Conservation (phyloP, 768 basidiomycete genomes). For the Lanmaoa pseudosensibilis region DNA sequence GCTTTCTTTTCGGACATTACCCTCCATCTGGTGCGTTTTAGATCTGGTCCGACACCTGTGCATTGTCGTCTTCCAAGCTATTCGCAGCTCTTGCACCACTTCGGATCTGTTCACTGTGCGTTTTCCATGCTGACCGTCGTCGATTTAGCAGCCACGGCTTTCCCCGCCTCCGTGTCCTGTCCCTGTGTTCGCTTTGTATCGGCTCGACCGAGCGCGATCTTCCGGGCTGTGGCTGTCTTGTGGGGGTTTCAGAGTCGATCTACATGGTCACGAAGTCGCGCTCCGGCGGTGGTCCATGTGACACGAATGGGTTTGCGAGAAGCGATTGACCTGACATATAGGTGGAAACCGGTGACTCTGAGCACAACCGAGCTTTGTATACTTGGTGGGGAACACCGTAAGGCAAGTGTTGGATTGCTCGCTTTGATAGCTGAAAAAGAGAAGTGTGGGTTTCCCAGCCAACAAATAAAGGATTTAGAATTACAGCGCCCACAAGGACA, state of each 20-base stretch:
- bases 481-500: constrained; percentile 45
- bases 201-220: neutral
- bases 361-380: neutral
- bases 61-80: constrained; percentile 4
- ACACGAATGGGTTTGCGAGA: neutral
- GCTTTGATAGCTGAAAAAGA: constrained; percentile 7
- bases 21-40: neutral
- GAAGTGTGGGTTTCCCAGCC: constrained; percentile 23
- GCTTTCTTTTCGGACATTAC: neutral
- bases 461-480: constrained; percentile 31
- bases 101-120: neutral
- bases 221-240: neutral
- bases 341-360: neutral
- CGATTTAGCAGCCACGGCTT: constrained; percentile 3
- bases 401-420: constrained; percentile 1
- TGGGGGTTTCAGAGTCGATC: neutral
- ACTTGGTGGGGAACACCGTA: neutral
- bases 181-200: neutral
- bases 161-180: neutral
- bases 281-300: neutral
- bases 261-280: neutral
- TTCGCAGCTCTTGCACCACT: neutral
- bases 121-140: constrained; percentile 1
- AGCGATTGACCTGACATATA: neutral
- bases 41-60: neutral